These are phyloP conservation scores for Rhodotorula sp. DNA, from an alignment of 1,284 basidiomycete genomes.

Conservation along the genomic window DNA sequence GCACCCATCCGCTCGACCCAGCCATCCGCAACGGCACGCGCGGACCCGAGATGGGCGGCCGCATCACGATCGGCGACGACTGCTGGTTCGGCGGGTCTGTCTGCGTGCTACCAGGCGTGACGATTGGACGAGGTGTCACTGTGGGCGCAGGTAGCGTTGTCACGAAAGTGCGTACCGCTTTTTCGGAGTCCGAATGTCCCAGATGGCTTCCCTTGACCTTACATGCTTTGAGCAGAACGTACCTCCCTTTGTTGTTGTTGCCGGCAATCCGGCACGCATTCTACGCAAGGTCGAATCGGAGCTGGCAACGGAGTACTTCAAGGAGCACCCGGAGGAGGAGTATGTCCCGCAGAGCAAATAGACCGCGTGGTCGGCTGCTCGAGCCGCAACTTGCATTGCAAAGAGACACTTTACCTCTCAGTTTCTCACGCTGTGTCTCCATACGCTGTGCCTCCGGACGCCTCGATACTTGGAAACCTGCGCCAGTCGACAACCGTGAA, in stretches of 20 bases:
- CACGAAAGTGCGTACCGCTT: slow-evolving; percentile 48
- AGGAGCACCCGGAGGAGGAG: slow-evolving; percentile 30
- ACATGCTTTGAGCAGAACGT: slow-evolving; percentile 39
- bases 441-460: too few species aligned
- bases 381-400: background rate
- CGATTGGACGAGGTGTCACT: slow-evolving; percentile 55
- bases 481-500: too few species aligned
- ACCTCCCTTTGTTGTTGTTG: slow-evolving; percentile 52
- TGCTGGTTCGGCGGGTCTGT: slow-evolving; percentile 56
- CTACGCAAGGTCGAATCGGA: slow-evolving; percentile 47
- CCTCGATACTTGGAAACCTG: too few species aligned
- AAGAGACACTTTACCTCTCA: background rate
- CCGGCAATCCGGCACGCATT: slow-evolving; percentile 55
- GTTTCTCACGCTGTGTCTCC: too few species aligned
- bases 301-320: slow-evolving; percentile 29
- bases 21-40: slow-evolving; percentile 47
- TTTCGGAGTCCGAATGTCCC: background rate
- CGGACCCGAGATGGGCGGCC: slow-evolving; percentile 51
- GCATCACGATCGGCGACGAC: slow-evolving; percentile 53
- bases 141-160: slow-evolving; percentile 57
- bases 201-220: too few species aligned
- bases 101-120: slow-evolving; percentile 55
- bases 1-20: slow-evolving; percentile 52
- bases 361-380: background rate
- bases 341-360: slow-evolving; percentile 25